These are phyloP conservation scores for Corynespora cassiicola DNA, from an alignment of 2,329 filamentous ascomycete species.

Conservation along the genomic window DNA sequence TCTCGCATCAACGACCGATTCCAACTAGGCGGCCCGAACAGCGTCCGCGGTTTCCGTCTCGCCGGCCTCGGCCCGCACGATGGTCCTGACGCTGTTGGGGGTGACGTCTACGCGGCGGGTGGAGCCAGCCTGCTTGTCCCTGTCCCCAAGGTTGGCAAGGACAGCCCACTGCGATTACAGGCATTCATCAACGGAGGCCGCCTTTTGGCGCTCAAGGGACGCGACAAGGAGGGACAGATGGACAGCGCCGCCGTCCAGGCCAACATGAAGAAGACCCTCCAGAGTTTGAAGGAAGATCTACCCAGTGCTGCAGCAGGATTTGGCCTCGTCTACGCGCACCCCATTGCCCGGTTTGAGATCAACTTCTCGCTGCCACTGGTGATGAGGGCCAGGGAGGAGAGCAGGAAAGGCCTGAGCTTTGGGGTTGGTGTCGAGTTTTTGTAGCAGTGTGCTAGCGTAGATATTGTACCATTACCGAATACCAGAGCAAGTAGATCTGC, in stretches of 20 bases:
- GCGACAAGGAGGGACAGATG: slow-evolving; percentile 52
- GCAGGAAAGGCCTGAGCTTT: slow-evolving; percentile 88
- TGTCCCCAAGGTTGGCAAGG: slow-evolving; percentile 78
- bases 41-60: slow-evolving; percentile 91
- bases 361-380: slow-evolving; percentile 93
- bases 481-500: too few relatives aligned
- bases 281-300: slow-evolving; percentile 74
- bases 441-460: slow-evolving; percentile 56
- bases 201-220: slow-evolving; percentile 73
- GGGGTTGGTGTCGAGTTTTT: slow-evolving; percentile 97
- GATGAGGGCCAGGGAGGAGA: slow-evolving; percentile 81
- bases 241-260: slow-evolving; percentile 58
- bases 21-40: slow-evolving; percentile 90
- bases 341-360: slow-evolving; percentile 89
- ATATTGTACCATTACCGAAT: slow-evolving; percentile 24
- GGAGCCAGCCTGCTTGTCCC: slow-evolving; percentile 87
- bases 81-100: slow-evolving; percentile 83
- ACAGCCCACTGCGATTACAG: slow-evolving; percentile 86
- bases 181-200: slow-evolving; percentile 91
- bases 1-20: slow-evolving; percentile 95
- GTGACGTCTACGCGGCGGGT: slow-evolving; percentile 89
- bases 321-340: slow-evolving; percentile 93
- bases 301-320: slow-evolving; percentile 88
- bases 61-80: slow-evolving; percentile 90
- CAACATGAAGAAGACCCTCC: slow-evolving; percentile 68